Base-by-base conservation (phyloP, 805 yeast species). In the Cyberlindnera sargentensis region DNA sequence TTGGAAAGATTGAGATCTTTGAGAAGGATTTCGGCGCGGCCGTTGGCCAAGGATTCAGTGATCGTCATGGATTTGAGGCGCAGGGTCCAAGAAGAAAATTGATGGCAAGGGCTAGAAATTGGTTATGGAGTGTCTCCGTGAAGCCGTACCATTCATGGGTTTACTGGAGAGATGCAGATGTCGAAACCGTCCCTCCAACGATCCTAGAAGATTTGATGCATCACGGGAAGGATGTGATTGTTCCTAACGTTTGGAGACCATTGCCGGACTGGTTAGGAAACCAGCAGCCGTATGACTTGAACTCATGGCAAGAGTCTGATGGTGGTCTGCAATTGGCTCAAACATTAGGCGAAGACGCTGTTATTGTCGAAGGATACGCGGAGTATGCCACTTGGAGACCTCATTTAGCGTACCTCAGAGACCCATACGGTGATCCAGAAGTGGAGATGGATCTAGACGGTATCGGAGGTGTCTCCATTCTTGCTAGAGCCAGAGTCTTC, bases 371-470 rank as follows among this genome's bases (percentile, higher is more conserved):
- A 68, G 99, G 99, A 20, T 89, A 89, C 62, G 93, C 86, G 20
- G 99, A 91, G 66, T 93, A 88, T 63, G 95, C 95, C 37, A 91
- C 99, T 2, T 91, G 98, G 97, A 76, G 99, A 65, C 95, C 97
- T 2, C 98, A 91, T 67, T 72, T 91, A 55, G 98, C 98, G 0
- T 91, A 93, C 60, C 73, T 91, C 61, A 73, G 98, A 55, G 97
- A 91, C 57, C 96, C 96, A 4, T 82, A 85, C 58, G 99, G 98
- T 25, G 93, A 89, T 63, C 91, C 95, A 11, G 91, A 86, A 60
- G 91, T 82, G 33, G 95, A 88, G 61, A 85, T 91, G 86, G 89
- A 83, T 43, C 70, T 91, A 48, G 98, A 91, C 63, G 99, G 99
- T 44, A 89, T 91, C 54, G 99, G 99, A 28, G 99, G 99, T 52